These are phyloP conservation scores for Hortiboletus campestris DNA, from an alignment of 768 basidiomycete species.

Conservation along the genomic window DNA sequence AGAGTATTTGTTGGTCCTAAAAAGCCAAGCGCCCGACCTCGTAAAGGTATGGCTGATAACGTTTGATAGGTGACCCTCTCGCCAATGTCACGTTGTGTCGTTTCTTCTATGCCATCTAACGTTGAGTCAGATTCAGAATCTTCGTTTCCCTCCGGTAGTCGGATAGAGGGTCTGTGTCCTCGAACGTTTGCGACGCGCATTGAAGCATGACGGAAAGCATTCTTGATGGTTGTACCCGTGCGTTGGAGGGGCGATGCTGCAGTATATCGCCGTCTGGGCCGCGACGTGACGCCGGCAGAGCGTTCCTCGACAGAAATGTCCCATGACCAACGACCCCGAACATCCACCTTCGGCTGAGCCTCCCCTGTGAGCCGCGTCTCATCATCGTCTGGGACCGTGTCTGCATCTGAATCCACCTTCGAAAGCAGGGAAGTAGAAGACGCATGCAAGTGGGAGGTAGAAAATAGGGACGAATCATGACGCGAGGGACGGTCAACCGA, in stretches of 20 bases:
- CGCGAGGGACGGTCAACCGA: constrained; percentile 34
- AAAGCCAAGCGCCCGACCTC: constrained; percentile 76
- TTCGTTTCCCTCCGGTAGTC: constrained; percentile 49
- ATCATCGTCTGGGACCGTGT: constrained; percentile 55
- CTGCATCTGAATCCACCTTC: constrained; percentile 28
- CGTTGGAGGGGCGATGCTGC: constrained; percentile 59
- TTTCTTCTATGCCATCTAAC: constrained; percentile 39
- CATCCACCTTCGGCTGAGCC: constrained; percentile 32
- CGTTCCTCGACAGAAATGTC: constrained; percentile 44
- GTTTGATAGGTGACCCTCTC: constrained; percentile 38
- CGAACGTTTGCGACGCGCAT: constrained; percentile 81
- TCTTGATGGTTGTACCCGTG: constrained; percentile 57
- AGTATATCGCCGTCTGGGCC: constrained; percentile 40
- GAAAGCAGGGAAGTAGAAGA: constrained; percentile 55
- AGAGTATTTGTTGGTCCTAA: constrained; percentile 68
- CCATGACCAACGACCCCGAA: constrained; percentile 26
- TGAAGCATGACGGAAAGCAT: constrained; percentile 62
- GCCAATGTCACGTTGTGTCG: constrained; percentile 29
- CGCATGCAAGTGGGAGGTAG: constrained; percentile 43
- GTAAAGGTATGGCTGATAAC: constrained; percentile 49
- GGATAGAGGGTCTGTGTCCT: constrained; percentile 56
- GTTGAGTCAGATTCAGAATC: constrained; percentile 26
- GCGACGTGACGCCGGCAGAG: constrained; percentile 39
- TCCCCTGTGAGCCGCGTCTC: constrained; percentile 56
- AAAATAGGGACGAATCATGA: constrained; percentile 37